Evolutionary conservation across 2,329 filamentous ascomycete genomes (phyloP).

Genomic region (Ceratocystiopsis minuta): DNA sequence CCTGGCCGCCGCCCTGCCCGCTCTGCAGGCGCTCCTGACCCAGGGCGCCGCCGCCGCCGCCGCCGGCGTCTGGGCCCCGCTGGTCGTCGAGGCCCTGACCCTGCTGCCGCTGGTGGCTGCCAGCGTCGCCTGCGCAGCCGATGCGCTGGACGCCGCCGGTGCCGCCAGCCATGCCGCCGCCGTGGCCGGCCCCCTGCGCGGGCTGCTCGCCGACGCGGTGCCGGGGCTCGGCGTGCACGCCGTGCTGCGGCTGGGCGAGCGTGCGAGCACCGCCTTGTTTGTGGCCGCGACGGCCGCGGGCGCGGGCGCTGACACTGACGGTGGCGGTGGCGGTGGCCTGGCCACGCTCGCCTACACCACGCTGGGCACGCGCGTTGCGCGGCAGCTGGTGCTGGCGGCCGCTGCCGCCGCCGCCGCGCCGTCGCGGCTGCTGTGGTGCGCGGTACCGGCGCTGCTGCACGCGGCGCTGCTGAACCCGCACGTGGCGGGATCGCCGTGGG

Average conservation of each 20-base stretch:
- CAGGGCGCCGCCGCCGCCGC: constrained; percentile 16
- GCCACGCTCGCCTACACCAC: no score
- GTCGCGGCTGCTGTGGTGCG: constrained; percentile 47
- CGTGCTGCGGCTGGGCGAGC: constrained; percentile 38
- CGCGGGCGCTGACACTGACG: not conserved
- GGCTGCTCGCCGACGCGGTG: constrained; percentile 41
- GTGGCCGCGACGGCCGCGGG: no score
- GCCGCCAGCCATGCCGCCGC: constrained; percentile 23
- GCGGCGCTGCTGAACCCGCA: constrained; percentile 59
- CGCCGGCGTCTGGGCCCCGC: constrained; percentile 53
- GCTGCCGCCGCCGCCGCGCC: constrained; percentile 48
- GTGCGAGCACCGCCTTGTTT: constrained; percentile 13
- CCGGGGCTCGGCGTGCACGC: constrained; percentile 50
- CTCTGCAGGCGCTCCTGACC: constrained; percentile 55
- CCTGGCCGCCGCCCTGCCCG: constrained; percentile 57
- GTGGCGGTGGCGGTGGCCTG: constrained; percentile 9
- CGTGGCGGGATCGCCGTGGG: constrained; percentile 33
- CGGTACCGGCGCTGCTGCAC: constrained; percentile 56
- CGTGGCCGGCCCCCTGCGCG: constrained; percentile 26
- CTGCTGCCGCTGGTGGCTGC: constrained; percentile 51
- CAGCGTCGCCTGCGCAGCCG: constrained; percentile 45
- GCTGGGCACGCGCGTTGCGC: constrained; percentile 41
- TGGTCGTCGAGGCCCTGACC: constrained; percentile 56
- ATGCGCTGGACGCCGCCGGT: constrained; percentile 39
- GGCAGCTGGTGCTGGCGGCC: constrained; percentile 50